These are phyloP conservation scores for Ascochyta clinopodiicola DNA, from an alignment of 2,329 filamentous ascomycete species.

Conservation along the genomic window DNA sequence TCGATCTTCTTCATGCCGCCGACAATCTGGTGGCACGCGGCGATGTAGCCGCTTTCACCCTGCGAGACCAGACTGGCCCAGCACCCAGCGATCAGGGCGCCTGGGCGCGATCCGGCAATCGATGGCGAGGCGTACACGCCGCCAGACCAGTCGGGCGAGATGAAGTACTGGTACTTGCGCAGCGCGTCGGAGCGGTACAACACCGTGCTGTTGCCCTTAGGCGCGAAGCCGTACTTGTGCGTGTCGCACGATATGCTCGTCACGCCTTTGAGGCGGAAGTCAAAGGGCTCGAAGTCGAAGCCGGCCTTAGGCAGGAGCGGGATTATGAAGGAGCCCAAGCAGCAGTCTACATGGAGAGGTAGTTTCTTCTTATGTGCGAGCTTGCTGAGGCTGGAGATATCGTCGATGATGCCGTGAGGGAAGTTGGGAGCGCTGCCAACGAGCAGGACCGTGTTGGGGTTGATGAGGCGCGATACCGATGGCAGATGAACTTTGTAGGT, in stretches of 20 bases:
- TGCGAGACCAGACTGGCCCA: slow-evolving; percentile 92
- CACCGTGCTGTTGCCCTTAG: slow-evolving; percentile 93
- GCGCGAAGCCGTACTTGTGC: slow-evolving; percentile 98
- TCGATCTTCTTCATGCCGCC: slow-evolving; percentile 82
- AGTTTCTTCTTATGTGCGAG: slow-evolving; percentile 80
- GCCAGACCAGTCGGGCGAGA: slow-evolving; percentile 92
- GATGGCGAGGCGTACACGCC: slow-evolving; percentile 95
- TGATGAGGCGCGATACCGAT: slow-evolving; percentile 83
- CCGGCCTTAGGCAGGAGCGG: slow-evolving; percentile 93
- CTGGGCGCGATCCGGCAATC: slow-evolving; percentile 89
- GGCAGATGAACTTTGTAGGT: slow-evolving; percentile 82
- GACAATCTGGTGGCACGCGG: slow-evolving; percentile 86
- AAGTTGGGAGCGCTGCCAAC: slow-evolving; percentile 98
- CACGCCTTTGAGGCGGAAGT: slow-evolving; percentile 92
- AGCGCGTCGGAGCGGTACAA: slow-evolving; percentile 83
- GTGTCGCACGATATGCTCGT: slow-evolving; percentile 97
- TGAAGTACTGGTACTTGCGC: slow-evolving; percentile 93
- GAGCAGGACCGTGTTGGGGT: slow-evolving; percentile 90
- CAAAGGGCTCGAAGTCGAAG: slow-evolving; percentile 86
- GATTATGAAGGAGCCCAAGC: slow-evolving; percentile 92
- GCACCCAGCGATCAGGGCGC: slow-evolving; percentile 92
- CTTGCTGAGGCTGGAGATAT: slow-evolving; percentile 83
- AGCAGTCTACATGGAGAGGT: slow-evolving; percentile 96
- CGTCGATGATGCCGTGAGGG: slow-evolving; percentile 96
- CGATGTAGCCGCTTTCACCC: slow-evolving; percentile 86